Conservation (phyloP, 2,329 filamentous ascomycete genomes). For the Ophiostoma tasmaniense region DNA sequence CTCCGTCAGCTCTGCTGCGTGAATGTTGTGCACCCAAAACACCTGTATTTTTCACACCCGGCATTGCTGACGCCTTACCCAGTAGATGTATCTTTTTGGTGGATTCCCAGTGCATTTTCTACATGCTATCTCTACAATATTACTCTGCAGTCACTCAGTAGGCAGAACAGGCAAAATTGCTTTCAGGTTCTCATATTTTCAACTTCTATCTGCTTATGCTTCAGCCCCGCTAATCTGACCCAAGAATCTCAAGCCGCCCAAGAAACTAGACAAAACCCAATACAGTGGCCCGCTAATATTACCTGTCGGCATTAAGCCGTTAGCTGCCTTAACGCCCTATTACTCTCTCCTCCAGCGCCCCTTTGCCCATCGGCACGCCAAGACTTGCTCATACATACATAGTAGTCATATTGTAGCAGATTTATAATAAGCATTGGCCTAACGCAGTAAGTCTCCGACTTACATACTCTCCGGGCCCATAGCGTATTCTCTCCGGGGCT, state of each 20-base stretch:
- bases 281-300: not conserved
- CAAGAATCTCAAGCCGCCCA: too few species aligned
- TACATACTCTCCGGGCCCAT: slow-evolving; percentile 3
- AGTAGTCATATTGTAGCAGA: not conserved
- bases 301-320: not conserved
- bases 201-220: not conserved
- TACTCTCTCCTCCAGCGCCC: not conserved
- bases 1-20: not conserved
- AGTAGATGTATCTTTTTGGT: not conserved
- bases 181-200: not conserved
- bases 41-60: not conserved
- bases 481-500: not conserved
- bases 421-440: not conserved
- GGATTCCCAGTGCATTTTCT: not conserved
- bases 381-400: not conserved
- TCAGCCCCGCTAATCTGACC: not conserved
- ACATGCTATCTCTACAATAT: not conserved
- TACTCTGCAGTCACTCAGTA: not conserved
- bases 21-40: not conserved
- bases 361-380: not conserved
- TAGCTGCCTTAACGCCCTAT: not conserved
- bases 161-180: not conserved
- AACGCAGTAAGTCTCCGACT: not conserved
- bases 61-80: not conserved
- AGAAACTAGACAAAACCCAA: not conserved